Conservation (phyloP, 2,329 filamentous ascomycete species). For the Gremmenia infestans region DNA sequence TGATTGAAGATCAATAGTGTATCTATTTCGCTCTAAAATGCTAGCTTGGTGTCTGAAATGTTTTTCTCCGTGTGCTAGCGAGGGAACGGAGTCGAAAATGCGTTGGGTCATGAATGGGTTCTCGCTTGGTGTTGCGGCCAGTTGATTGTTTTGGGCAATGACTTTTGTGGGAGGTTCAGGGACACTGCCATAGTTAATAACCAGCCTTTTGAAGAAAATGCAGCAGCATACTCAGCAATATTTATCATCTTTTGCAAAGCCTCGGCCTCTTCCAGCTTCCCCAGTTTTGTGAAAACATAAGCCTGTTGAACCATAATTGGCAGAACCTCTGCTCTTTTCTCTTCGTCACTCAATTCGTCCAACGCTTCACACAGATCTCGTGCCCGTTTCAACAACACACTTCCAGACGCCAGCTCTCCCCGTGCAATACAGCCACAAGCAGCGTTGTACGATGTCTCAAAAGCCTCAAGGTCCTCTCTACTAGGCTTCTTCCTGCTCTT, state of each 20-base stretch:
- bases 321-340: conserved; percentile 68
- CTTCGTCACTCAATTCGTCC: conserved; percentile 68
- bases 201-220: conserved; percentile 1
- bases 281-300: conserved; percentile 63
- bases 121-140: conserved; percentile 38
- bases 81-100: conserved; percentile 49
- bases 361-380: conserved; percentile 66
- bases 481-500: conserved; percentile 44
- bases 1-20: conserved; percentile 59
- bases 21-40: conserved; percentile 56
- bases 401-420: conserved; percentile 60
- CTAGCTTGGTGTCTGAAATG: conserved; percentile 68
- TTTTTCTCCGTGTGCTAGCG: conserved; percentile 52
- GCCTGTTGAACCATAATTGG: conserved; percentile 74
- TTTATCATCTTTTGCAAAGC: conserved; percentile 57
- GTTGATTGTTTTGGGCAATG: conserved; percentile 61
- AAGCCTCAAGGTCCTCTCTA: conserved; percentile 64
- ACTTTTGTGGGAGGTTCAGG: conserved; percentile 61
- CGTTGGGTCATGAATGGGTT: conserved; percentile 69
- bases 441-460: conserved; percentile 78
- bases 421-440: conserved; percentile 69
- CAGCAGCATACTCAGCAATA: conserved; percentile 51
- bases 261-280: conserved; percentile 60
- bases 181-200: conserved; percentile 45
- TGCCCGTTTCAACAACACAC: conserved; percentile 64